These are phyloP conservation scores for Wallacemonas sp. DNA, from an alignment of 208 protist genomes.

Conservation along the genomic window DNA sequence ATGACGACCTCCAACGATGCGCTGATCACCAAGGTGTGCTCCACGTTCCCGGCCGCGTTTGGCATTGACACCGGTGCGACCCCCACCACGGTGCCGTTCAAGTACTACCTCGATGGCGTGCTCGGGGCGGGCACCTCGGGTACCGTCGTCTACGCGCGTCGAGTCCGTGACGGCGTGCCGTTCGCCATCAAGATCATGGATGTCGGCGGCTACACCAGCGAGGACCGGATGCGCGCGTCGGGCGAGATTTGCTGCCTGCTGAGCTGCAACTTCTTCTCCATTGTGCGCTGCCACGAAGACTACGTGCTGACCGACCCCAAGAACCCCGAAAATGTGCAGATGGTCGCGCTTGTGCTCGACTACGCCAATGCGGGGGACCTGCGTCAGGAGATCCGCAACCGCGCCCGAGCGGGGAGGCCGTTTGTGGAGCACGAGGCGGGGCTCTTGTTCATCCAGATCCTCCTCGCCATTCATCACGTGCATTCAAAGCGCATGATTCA, in stretches of 20 bases:
- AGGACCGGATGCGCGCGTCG: conserved; percentile 23
- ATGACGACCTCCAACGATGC: conserved; percentile 19
- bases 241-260: conserved; percentile 38
- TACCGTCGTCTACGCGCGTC: conserved; percentile 23
- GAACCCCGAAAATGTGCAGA: conserved; percentile 34
- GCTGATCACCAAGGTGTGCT: conserved; percentile 19
- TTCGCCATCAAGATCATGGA: conserved; percentile 52
- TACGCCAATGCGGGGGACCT: conserved; percentile 78
- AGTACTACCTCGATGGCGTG: conserved; percentile 22
- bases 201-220: conserved; percentile 25
- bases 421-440: conserved; percentile 59
- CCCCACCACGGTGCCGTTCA: not conserved
- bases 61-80: conserved; percentile 11
- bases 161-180: conserved; percentile 18
- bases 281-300: conserved; percentile 44
- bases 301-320: conserved; percentile 18
- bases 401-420: conserved; percentile 20
- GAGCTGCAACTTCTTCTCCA: conserved; percentile 55
- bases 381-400: conserved; percentile 49
- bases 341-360: conserved; percentile 66
- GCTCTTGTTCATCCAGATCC: conserved; percentile 68
- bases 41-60: conserved; percentile 11
- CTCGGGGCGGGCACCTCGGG: conserved; percentile 23
- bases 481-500: conserved; percentile 77
- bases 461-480: conserved; percentile 72